These are phyloP conservation scores for Bruguiera hainesii DNA, from an alignment of 441 rosid species.

Conservation along the genomic window DNA sequence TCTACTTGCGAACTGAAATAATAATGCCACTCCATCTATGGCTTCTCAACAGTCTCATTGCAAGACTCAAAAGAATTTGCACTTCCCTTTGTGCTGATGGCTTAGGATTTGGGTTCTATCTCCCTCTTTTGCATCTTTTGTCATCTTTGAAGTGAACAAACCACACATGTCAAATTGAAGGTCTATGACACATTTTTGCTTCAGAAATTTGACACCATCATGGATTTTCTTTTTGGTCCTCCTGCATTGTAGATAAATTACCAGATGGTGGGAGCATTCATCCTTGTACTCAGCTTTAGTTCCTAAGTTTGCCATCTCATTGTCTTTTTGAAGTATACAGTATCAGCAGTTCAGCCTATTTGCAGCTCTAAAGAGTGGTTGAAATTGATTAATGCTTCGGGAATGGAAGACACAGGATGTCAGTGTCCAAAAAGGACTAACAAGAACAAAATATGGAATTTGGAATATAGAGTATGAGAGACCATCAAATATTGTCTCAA, in stretches of 20 bases:
- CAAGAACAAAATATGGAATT: background rate
- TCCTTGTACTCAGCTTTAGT: background rate
- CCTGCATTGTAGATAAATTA: constrained; percentile 1
- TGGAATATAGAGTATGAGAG: background rate
- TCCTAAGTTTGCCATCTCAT: constrained; percentile 6
- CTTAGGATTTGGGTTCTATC: background rate
- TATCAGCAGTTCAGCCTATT: background rate
- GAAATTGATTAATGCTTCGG: background rate
- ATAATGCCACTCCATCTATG: background rate
- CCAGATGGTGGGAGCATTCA: background rate
- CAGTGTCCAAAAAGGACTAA: background rate
- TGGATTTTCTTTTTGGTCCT: background rate
- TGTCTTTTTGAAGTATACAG: background rate
- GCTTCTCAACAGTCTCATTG: constrained; percentile 3
- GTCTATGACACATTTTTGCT: background rate
- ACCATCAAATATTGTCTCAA: constrained; percentile 5
- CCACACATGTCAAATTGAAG: background rate
- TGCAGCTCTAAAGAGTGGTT: constrained; percentile 1
- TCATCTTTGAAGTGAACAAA: background rate
- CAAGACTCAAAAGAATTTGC: background rate
- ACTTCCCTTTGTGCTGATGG: background rate
- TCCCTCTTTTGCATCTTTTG: background rate
- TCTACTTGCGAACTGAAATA: constrained; percentile 29
- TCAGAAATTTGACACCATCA: background rate
- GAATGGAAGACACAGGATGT: background rate